Base-by-base conservation (phyloP, 164 flowering plant species). In the Stephania cephalantha region DNA sequence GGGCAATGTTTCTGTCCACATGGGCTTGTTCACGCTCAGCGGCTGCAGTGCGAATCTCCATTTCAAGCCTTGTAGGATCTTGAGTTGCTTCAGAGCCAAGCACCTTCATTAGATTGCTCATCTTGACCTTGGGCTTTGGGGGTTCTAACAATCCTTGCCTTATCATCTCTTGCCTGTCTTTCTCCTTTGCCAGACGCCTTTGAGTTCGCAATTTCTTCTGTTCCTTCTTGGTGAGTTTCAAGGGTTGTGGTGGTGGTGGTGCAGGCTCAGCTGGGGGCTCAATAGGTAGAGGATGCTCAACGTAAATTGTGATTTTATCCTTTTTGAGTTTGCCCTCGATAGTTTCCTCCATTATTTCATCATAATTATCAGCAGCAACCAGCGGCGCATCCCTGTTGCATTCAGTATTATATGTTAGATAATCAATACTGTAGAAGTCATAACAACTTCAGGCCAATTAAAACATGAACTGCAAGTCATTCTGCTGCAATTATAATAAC, bases 11-110 rank as follows among this genome's bases (percentile, higher is more conserved):
- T 79, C 99, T 88, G 72, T 95, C 99, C 9, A 90, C 88, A 72
- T 95, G 99, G 66, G 99, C 99, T 79, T 92, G 98, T 75, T 95
- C 99, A 78, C 99, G 92, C 83, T 95, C 99, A 79, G 97, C 97
- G 76, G 99, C 99, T 71, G 99, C 99, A 78, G 83, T 88, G 31
- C 98, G 83, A 58, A 95, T 90, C 77, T 95, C 97, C 94, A 85
- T 95, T 82, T 95, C 99, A 69, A 95, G 90, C 79, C 80, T 85
- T 3, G 99, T 95, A 29, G 99, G 99, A 80, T 95, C 99, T 79
- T 93, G 99, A 46, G 99, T 95, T 7, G 98, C 99, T 89, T 95
- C 97, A 35, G 98, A 87, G 10, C 97, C 99, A 79, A 95, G 93
- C 61, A 95, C 98, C 82, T 88, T 95, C 98, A 93, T 93, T 63